Evolutionary conservation across 306 rosid species (phyloP), one percentile per base, ranked within the genome.

Genomic region (Ziziphus jujuba): DNA sequence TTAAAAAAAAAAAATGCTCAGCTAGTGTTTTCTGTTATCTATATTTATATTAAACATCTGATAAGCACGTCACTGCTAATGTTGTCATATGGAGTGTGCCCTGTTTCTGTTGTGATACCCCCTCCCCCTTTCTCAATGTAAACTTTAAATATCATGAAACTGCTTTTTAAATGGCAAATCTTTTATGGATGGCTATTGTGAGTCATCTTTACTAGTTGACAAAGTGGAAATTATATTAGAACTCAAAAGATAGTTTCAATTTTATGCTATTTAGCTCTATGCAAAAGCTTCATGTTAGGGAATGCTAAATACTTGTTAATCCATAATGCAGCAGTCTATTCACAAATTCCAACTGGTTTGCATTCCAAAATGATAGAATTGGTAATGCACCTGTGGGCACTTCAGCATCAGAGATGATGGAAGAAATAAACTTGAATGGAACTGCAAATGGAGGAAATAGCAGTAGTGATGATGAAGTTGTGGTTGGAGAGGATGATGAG

Each of bases 291-390:
- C 35, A 23, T 54, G 24, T 56, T 69, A 48, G 36, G 21, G 43
- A 21, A 38, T 43, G 7, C 47, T 75, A 38, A 75, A 47, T 69
- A 2, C 17, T 65, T 28, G 15, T 25, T 40, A 34, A 57, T 67
- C 33, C 70, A 67, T 47, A 22, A 15, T 80, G 83, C 91, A 83
- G 99, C 83, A 88, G 95, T 65, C 82, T 95, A 64, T 95, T 91
- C 81, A 95, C 96, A 19, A 95, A 95, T 81, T 95, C 97, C 80
- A 91, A 90, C 85, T 95, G 99, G 99, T 91, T 95, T 73, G 91
- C 96, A 6, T 95, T 87, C 86, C 96, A 95, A 95, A 96, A 91
- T 21, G 96, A 85, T 63, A 82, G 96, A 85, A 77, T 67, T 61
- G 91, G 83, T 57, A 74, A 76, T 79, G 76, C 81, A 61, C 59